Conservation (phyloP, 805 yeast genomes). For the Metschnikowia reukaufii region DNA sequence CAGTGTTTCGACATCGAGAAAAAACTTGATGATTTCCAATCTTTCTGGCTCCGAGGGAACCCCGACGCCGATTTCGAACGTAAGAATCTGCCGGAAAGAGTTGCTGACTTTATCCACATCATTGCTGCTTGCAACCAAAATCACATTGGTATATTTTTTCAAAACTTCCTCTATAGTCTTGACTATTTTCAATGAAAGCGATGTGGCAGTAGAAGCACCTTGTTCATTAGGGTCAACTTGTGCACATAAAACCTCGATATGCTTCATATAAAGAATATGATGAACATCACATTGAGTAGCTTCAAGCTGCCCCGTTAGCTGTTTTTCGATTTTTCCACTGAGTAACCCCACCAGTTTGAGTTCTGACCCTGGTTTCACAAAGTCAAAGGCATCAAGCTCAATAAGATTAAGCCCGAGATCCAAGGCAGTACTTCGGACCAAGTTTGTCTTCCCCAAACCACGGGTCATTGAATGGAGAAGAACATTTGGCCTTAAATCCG, state of each 20-base stretch:
- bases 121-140: constrained; percentile 64
- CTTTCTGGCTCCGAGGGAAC: constrained; percentile 85
- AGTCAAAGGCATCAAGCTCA: constrained; percentile 68
- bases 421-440: constrained; percentile 54
- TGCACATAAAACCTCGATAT: constrained; percentile 72
- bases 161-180: constrained; percentile 58
- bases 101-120: constrained; percentile 71
- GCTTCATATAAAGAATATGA: constrained; percentile 60
- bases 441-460: constrained; percentile 75
- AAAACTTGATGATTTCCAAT: constrained; percentile 54
- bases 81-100: constrained; percentile 62
- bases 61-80: constrained; percentile 71
- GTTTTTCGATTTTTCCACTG: constrained; percentile 71
- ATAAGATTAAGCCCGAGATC: constrained; percentile 65
- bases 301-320: constrained; percentile 32
- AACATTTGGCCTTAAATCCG: constrained; percentile 57
- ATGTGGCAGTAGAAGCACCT: constrained; percentile 38
- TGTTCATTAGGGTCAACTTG: constrained; percentile 61
- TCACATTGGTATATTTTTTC: constrained; percentile 39
- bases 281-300: constrained; percentile 31
- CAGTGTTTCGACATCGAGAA: constrained; percentile 31
- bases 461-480: constrained; percentile 67
- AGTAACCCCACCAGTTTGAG: constrained; percentile 76
- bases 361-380: constrained; percentile 68
- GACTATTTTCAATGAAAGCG: constrained; percentile 53